A percentile compares a stretch with the other conserved stretches of the same genome.
phyloP scores from a whole-genome alignment of 2,329 filamentous ascomycete species.

The Sporothrix euskadiensis region DNA sequence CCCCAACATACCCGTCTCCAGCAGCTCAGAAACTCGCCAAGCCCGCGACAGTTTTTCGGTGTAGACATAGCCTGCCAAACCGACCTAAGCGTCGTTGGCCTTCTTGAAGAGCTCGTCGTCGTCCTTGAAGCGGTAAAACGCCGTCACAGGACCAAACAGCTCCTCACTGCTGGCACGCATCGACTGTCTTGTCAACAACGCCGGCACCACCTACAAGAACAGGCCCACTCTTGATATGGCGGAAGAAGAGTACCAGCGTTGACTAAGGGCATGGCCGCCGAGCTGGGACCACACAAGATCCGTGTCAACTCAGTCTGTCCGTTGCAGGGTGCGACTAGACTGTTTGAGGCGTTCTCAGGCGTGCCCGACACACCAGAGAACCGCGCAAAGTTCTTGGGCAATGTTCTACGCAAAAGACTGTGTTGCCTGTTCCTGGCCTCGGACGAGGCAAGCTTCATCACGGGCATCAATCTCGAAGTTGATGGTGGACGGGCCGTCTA shows the following conservation, averaged over 20 bases:
- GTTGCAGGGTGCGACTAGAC: neutral
- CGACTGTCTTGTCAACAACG: too few species aligned
- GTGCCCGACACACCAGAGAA: neutral
- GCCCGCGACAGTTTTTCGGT: slow-evolving; percentile 37
- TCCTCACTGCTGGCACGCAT: slow-evolving; percentile 32
- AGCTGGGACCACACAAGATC: neutral
- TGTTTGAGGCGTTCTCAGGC: neutral
- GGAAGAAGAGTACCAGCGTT: neutral
- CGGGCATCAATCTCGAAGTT: neutral
- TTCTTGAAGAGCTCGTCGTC: slow-evolving; percentile 41
- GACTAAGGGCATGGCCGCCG: neutral
- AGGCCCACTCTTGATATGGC: neutral
- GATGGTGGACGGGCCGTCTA: neutral
- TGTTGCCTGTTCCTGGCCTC: neutral
- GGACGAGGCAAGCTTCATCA: neutral
- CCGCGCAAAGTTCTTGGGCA: neutral
- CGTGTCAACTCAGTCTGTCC: neutral
- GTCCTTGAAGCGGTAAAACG: slow-evolving; percentile 34
- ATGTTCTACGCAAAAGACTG: neutral
- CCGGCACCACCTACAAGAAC: slow-evolving; percentile 3
- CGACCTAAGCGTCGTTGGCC: slow-evolving; percentile 40
- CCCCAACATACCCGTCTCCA: slow-evolving; percentile 67
- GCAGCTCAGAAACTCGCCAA: slow-evolving; percentile 46
- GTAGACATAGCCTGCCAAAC: slow-evolving; percentile 39
- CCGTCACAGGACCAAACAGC: slow-evolving; percentile 33